A percentile compares a stretch with the other conserved stretches of the same genome.
phyloP scores from a whole-genome alignment of 768 basidiomycete species.

The Trametes punicea region DNA sequence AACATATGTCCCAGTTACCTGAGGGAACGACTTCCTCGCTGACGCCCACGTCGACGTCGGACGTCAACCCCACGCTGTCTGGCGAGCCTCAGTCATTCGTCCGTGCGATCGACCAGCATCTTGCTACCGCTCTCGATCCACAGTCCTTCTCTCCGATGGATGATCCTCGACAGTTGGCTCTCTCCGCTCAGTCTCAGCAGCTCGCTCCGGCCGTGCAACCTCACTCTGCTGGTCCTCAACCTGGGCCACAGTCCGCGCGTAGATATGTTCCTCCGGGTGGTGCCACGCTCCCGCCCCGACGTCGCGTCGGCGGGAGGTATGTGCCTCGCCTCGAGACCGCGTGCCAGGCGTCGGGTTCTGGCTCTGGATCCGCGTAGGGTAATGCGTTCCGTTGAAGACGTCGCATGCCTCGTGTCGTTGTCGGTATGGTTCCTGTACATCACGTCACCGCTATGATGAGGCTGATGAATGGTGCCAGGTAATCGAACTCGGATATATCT shows the following conservation, averaged over 20 bases:
- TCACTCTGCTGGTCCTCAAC: not conserved
- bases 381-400: not conserved
- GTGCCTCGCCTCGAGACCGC: not conserved
- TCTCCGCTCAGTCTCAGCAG: not conserved
- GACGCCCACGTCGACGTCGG: too few species aligned
- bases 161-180: too few species aligned
- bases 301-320: slow-evolving; percentile 4
- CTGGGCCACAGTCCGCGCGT: not conserved
- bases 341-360: not conserved
- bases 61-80: too few species aligned
- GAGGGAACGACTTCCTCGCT: too few species aligned
- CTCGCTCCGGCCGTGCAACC: not conserved
- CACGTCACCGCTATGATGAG: not conserved
- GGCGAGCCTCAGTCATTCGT: too few species aligned
- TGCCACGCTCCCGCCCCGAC: not conserved
- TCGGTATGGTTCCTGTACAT: not conserved
- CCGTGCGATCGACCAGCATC: too few species aligned
- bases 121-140: too few species aligned
- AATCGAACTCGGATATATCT: too few species aligned
- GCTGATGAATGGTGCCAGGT: too few species aligned
- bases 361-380: not conserved
- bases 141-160: too few species aligned
- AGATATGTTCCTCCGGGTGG: slow-evolving; percentile 13
- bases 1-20: not conserved
- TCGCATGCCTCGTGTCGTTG: not conserved